Evolutionary conservation across 2,329 filamentous ascomycete genomes (phyloP), one percentile per base, ranked within the genome.

Genomic region (Trichoderma sp.): DNA sequence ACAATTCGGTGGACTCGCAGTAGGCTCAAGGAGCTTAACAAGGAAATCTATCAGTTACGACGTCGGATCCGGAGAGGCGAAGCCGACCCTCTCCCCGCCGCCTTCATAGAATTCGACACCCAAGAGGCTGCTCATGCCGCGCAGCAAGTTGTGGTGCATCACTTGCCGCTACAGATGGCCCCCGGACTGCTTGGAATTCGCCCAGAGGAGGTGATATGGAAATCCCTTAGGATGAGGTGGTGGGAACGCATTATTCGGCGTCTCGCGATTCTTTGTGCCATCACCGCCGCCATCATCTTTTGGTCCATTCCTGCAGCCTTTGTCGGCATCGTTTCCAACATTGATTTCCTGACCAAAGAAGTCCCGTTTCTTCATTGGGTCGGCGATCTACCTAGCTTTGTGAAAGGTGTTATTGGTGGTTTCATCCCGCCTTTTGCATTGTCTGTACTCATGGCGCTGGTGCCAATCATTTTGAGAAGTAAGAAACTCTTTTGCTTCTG

Each of bases 1-100:
- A 96, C 94, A 0, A 97, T 99, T 79, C 89, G 95, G 71, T 97
- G 92, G 91, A 92, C 89, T 72, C 91, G 96, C 63, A 83, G 85
- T 1, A 76, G 80, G 4, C 74, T 83, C 2, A 78, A 79, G 31
- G 76, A 81, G 2, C 74, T 83, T 16, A 83, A 82, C 58, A 70
- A 76, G 0, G 77, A 80, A 19, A 83, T 83, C 35, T 79, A 75
- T 71, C 91, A 96, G 79, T 88, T 97, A 64, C 87, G 91, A 72
- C 89, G 89, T 60, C 87, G 96, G 56, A 90, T 91, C 64, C 90
- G 92, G 0, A 86, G 92, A 70, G 90, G 93, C 35, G 86, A 92
- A 49, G 88, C 85, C 57, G 86, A 89, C 71, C 86, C 88, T 71
- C 83, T 93, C 37, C 88, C 91, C 16, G 91, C 93, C 27, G 92